Conservation (phyloP, 1,284 basidiomycete species). For the Cronartium quercuum region DNA sequence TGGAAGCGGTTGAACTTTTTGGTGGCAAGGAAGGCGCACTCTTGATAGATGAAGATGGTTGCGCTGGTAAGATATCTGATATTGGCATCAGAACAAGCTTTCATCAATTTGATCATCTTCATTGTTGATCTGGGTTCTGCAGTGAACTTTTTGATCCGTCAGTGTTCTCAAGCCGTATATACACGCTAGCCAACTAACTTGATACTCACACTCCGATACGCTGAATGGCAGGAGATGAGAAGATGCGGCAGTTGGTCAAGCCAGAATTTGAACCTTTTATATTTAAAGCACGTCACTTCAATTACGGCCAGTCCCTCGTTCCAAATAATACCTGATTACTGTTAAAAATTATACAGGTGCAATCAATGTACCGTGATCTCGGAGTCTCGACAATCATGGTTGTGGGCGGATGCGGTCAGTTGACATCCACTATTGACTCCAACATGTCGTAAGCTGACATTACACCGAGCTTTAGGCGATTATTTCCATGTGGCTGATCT, state of each 20-base stretch:
- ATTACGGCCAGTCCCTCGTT: too few species aligned
- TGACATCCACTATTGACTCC: background rate
- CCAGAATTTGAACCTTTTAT: conserved; percentile 34
- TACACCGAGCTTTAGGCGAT: conserved; percentile 11
- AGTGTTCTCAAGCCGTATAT: background rate
- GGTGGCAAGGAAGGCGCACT: conserved; percentile 14
- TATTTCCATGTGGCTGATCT: conserved; percentile 34
- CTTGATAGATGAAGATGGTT: conserved; percentile 33
- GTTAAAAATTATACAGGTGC: conserved; percentile 7
- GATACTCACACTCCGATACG: background rate
- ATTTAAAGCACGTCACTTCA: conserved; percentile 33
- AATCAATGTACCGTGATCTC: conserved; percentile 16
- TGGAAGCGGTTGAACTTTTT: conserved; percentile 29
- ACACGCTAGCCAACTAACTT: background rate
- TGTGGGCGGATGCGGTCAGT: conserved; percentile 31
- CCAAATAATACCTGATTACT: too few species aligned
- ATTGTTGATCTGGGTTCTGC: background rate
- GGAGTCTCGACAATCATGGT: conserved; percentile 35
- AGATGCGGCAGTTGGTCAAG: conserved; percentile 32
- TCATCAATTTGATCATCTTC: background rate
- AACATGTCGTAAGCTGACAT: background rate
- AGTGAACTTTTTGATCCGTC: conserved; percentile 35
- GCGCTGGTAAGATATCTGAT: conserved; percentile 17
- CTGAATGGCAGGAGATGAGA: conserved; percentile 13
- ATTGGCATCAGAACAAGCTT: background rate